Evolutionary conservation across 306 rosid genomes (phyloP).

Genomic region (Trifolium repens): DNA sequence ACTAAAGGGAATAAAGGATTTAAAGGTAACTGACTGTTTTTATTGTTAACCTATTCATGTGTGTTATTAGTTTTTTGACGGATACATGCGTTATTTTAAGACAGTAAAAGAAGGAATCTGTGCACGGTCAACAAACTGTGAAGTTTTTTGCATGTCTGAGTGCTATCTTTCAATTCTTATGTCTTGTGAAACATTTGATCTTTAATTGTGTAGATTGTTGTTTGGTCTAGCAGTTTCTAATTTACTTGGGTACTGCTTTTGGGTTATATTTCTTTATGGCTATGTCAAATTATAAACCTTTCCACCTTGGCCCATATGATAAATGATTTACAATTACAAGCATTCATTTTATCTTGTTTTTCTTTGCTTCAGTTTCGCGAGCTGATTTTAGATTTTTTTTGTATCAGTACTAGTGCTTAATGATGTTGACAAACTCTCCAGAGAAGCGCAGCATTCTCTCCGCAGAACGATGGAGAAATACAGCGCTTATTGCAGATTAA

Average conservation of each 20-base stretch:
- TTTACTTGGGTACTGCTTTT: not conserved
- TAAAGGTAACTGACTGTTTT: slow-evolving; percentile 56
- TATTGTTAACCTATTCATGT: not conserved
- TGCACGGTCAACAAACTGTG: slow-evolving; percentile 10
- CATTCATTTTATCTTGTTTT: not conserved
- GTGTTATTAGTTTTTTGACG: too few relatives aligned
- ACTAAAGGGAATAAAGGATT: slow-evolving; percentile 85
- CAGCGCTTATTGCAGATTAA: slow-evolving; percentile 86
- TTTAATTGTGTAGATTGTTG: slow-evolving; percentile 8
- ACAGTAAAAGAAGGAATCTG: slow-evolving; percentile 13
- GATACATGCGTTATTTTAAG: not conserved
- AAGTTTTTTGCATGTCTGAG: not conserved
- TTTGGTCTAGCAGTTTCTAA: not conserved
- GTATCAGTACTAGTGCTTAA: slow-evolving; percentile 82
- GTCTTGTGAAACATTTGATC: slow-evolving; percentile 11
- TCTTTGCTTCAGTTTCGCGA: not conserved
- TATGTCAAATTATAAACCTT: not conserved
- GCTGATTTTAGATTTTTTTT: slow-evolving; percentile 39
- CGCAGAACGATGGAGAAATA: slow-evolving; percentile 98
- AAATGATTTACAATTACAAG: not conserved
- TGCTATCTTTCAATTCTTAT: slow-evolving; percentile 24
- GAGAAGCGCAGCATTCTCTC: slow-evolving; percentile 96
- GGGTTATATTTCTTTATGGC: not conserved
- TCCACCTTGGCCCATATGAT: not conserved
- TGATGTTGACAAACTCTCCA: slow-evolving; percentile 93